These are phyloP conservation scores for Phaseolus coccineus DNA, from an alignment of 331 rosid genomes.

Conservation along the genomic window DNA sequence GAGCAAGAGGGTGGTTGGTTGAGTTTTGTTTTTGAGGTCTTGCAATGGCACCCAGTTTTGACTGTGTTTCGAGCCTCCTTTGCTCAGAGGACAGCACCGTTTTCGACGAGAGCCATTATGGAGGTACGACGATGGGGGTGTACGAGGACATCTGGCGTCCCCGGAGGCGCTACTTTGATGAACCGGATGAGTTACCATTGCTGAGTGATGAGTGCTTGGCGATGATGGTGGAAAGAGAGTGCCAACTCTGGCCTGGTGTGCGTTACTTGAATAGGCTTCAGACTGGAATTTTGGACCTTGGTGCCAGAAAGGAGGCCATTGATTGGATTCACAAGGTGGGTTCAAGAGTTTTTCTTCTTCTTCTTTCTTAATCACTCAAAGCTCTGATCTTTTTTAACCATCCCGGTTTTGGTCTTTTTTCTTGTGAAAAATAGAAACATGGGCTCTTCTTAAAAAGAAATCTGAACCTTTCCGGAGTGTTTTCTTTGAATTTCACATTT, in stretches of 20 bases:
- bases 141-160: constrained; percentile 48
- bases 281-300: constrained; percentile 73
- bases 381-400: constrained; percentile 29
- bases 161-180: constrained; percentile 37
- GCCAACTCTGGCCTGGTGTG: constrained; percentile 59
- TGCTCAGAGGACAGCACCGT: constrained; percentile 73
- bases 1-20: constrained; percentile 12
- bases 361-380: constrained; percentile 25
- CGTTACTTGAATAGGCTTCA: constrained; percentile 67
- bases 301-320: constrained; percentile 73
- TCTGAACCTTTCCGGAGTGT: not conserved
- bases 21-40: constrained; percentile 11
- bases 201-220: constrained; percentile 77
- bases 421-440: not conserved
- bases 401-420: constrained; percentile 10
- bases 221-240: constrained; percentile 70
- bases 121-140: constrained; percentile 51
- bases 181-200: constrained; percentile 60
- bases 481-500: constrained; percentile 36
- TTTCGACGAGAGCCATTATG: constrained; percentile 65
- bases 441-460: not conserved
- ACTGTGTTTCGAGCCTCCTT: constrained; percentile 78
- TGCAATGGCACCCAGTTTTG: constrained; percentile 82
- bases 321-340: constrained; percentile 92
- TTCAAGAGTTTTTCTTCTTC: constrained; percentile 13